Conservation (phyloP, 2,329 filamentous ascomycete genomes). For the Colletotrichum tropicale region DNA sequence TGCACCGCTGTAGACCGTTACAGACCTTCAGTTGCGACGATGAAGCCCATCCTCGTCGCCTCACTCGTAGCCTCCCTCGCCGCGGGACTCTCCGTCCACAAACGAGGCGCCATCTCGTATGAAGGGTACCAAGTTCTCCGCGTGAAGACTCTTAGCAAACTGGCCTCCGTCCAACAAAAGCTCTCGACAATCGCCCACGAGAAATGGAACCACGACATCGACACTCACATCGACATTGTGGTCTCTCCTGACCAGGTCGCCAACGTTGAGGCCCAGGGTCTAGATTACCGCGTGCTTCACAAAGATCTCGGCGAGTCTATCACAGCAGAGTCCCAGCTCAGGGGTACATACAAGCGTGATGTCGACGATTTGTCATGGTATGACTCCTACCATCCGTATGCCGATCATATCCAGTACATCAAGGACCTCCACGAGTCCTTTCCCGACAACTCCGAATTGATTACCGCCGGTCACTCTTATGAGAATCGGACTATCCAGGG, state of each 20-base stretch:
- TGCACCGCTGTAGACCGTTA: neutral
- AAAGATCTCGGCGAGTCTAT: conserved; percentile 29
- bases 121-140: conserved; percentile 50
- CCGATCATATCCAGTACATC: conserved; percentile 53
- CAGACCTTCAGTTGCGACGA: neutral
- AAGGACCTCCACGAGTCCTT: conserved; percentile 44
- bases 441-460: conserved; percentile 49
- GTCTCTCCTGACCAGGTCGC: conserved; percentile 26
- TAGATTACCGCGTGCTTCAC: conserved; percentile 25
- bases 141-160: conserved; percentile 22
- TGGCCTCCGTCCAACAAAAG: conserved; percentile 17
- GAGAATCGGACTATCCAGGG: conserved; percentile 62
- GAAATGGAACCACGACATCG: conserved; percentile 27
- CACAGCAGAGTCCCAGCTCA: conserved; percentile 21
- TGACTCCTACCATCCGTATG: conserved; percentile 53
- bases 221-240: conserved; percentile 27
- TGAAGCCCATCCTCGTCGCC: neutral
- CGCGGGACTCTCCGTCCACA: neutral
- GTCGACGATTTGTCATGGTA: conserved; percentile 48
- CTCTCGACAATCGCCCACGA: conserved; percentile 26
- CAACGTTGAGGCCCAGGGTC: conserved; percentile 24
- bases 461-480: conserved; percentile 48
- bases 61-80: neutral
- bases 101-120: conserved; percentile 35
- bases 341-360: conserved; percentile 20